These are phyloP conservation scores for Moesziomyces antarcticus DNA, from an alignment of 1,284 basidiomycete genomes.

Conservation along the genomic window DNA sequence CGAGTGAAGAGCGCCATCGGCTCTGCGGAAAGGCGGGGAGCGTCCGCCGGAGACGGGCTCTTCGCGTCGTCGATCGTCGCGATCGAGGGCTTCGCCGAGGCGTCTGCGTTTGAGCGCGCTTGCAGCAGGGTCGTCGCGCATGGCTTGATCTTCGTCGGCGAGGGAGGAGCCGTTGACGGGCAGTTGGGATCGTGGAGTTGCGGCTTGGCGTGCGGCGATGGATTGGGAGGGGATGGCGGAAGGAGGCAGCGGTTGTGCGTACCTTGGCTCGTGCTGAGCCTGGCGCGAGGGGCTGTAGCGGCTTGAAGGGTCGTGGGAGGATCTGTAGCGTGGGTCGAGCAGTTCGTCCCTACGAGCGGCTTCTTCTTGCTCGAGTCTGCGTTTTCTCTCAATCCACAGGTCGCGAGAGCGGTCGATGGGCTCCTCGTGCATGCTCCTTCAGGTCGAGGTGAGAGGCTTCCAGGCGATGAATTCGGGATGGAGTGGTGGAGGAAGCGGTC, in stretches of 20 bases:
- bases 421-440: conserved; percentile 51
- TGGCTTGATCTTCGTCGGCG: conserved; percentile 22
- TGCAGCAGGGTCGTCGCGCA: conserved; percentile 37
- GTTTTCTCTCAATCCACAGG: conserved; percentile 53
- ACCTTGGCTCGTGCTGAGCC: conserved; percentile 22
- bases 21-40: conserved; percentile 38
- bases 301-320: conserved; percentile 23
- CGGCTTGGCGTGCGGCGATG: conserved; percentile 13
- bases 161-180: conserved; percentile 12
- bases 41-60: conserved; percentile 25
- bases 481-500: background rate
- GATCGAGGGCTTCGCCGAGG: conserved; percentile 34
- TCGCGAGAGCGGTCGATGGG: conserved; percentile 50
- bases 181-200: conserved; percentile 31
- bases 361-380: conserved; percentile 44
- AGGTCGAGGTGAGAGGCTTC: background rate
- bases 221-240: conserved; percentile 1
- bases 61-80: conserved; percentile 35
- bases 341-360: conserved; percentile 35
- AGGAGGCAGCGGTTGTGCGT: conserved; percentile 15
- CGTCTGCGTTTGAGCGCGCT: conserved; percentile 40
- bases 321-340: conserved; percentile 34
- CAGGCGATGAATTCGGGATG: background rate
- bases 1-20: conserved; percentile 20
- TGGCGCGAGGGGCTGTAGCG: conserved; percentile 33